A percentile compares a stretch with the other conserved stretches of the same genome.
Evolutionary conservation across 352 stramenopile genomes (phyloP).

Genomic region (Globisporangium nodosum): DNA sequence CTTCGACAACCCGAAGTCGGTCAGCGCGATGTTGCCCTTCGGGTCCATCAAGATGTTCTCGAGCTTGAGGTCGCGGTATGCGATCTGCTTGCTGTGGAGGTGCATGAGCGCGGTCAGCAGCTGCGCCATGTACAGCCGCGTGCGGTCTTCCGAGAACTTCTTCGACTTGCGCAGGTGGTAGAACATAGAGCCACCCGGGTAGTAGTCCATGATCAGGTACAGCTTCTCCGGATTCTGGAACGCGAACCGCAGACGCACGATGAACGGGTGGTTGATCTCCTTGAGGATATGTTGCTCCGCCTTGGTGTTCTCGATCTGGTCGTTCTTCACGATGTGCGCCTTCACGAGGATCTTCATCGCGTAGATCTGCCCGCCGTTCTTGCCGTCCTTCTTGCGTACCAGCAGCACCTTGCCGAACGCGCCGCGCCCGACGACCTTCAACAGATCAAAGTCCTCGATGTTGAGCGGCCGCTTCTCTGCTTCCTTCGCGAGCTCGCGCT

Average conservation of each 20-base stretch:
- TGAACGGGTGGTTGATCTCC: constrained; percentile 86
- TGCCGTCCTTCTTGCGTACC: constrained; percentile 90
- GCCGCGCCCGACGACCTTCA: constrained; percentile 94
- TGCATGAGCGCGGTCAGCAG: constrained; percentile 86
- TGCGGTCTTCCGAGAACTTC: constrained; percentile 80
- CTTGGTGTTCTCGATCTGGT: constrained; percentile 92
- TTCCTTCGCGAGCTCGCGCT: constrained; percentile 66
- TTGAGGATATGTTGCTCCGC: constrained; percentile 88
- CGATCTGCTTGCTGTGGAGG: constrained; percentile 86
- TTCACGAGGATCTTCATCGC: constrained; percentile 95
- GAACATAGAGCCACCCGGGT: constrained; percentile 87
- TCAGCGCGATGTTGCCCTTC: constrained; percentile 83
- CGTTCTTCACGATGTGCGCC: constrained; percentile 89
- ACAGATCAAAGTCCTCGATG: constrained; percentile 93
- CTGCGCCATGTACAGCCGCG: constrained; percentile 84
- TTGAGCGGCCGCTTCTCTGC: constrained; percentile 60
- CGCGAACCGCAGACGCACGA: constrained; percentile 80
- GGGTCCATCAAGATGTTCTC: constrained; percentile 90
- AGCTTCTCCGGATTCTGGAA: constrained; percentile 90
- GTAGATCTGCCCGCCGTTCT: constrained; percentile 84
- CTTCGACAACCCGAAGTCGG: constrained; percentile 86
- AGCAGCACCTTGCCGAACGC: constrained; percentile 95
- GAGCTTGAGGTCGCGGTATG: constrained; percentile 86
- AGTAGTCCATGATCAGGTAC: constrained; percentile 97
- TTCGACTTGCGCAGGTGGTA: constrained; percentile 87